Evolutionary conservation across 306 rosid genomes (phyloP).

Genomic region (Ammopiptanthus mongolicus): DNA sequence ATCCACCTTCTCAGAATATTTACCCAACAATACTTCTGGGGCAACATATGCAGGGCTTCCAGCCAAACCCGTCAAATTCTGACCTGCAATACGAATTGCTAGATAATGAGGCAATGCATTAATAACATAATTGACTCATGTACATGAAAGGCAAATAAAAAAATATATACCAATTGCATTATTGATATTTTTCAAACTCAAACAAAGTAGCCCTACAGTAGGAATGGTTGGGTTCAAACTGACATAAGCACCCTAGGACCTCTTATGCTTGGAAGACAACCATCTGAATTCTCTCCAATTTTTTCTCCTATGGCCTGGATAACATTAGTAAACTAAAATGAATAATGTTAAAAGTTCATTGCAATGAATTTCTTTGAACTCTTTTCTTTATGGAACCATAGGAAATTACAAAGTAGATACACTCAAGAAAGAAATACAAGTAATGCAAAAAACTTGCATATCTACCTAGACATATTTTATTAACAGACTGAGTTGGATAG

Average conservation of each 20-base stretch:
- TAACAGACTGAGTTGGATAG: not conserved
- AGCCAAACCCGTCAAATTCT: constrained; percentile 64
- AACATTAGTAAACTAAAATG: not conserved
- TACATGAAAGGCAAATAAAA: not conserved
- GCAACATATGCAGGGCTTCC: constrained; percentile 87
- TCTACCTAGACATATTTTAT: not conserved
- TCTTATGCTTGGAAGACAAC: not conserved
- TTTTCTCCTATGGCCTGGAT: not conserved
- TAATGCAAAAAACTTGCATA: not conserved
- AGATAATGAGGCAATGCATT: constrained; percentile 11
- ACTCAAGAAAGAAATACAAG: not conserved
- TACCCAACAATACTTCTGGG: constrained; percentile 63
- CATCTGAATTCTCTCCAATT: not conserved
- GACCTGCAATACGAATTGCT: constrained; percentile 38
- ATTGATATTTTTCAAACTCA: not conserved
- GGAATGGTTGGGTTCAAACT: not conserved
- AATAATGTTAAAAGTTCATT: not conserved
- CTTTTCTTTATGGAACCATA: not conserved
- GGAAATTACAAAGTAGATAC: not conserved
- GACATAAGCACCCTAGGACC: not conserved
- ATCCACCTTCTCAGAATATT: constrained; percentile 68
- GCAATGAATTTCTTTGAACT: not conserved
- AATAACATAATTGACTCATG: not conserved
- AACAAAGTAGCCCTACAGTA: not conserved
- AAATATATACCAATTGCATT: not conserved